Percentiles rank a stretch among this genome's conserved stretches.
Conservation (phyloP, 2,329 filamentous ascomycete genomes). For the Pseudocercospora fijiensis region DNA sequence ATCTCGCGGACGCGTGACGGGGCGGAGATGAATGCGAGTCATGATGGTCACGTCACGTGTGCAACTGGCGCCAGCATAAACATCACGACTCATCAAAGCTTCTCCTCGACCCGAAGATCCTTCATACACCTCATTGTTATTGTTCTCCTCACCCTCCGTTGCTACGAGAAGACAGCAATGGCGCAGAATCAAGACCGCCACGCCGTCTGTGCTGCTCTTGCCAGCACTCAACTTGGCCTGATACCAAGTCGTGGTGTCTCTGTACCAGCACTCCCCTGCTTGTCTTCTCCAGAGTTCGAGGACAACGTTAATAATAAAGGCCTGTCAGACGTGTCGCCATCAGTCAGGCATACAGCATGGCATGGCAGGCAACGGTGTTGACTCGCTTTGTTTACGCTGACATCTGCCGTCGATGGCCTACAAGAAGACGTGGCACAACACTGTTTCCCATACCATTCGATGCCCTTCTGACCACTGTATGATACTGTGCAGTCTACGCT, state of each 20-base stretch:
- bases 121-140: neutral
- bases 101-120: neutral
- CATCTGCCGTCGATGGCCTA: neutral
- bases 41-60: too few relatives aligned
- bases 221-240: neutral
- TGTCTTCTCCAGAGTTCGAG: neutral
- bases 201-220: neutral
- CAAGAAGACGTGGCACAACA: neutral
- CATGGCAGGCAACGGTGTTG: slow-evolving; percentile 16
- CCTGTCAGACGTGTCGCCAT: slow-evolving; percentile 4
- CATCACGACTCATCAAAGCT: neutral
- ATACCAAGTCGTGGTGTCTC: neutral
- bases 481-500: neutral
- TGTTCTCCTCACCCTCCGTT: neutral
- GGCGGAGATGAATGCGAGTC: too few relatives aligned
- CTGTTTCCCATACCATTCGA: neutral
- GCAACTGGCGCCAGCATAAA: neutral
- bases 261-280: neutral
- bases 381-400: slow-evolving; percentile 7
- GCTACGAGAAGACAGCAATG: neutral
- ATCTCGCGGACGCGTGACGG: too few relatives aligned
- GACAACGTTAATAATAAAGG: too few relatives aligned
- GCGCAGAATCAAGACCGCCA: neutral
- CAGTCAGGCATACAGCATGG: neutral
- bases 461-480: neutral